Evolutionary conservation across 495 filamentous ascomycete genomes (phyloP), one percentile per base, ranked within the genome.

Genomic region (Penicillium manginii): DNA sequence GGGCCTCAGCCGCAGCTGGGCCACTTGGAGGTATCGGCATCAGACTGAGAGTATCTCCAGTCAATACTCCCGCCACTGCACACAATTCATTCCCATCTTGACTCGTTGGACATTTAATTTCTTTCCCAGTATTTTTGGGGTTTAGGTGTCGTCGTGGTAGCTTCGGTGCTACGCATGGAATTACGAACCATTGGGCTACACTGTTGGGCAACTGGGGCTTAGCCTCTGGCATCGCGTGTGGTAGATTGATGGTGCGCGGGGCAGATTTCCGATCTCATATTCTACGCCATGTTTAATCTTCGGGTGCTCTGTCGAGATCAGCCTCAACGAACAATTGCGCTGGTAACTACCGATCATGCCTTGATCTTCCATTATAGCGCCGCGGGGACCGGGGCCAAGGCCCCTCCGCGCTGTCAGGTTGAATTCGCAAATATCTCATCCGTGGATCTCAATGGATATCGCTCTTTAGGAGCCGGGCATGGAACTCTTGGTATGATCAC

Each of bases 401-500:
- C 63, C 22, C 39, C 83, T 19, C 80, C 83, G 8, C 87, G 87
- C 57, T 96, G 91, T 75, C 89, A 93, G 74, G 91, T 98, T 54
- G 92, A 97, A 69, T 96, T 97, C 74, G 78, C 84, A 1, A 76
- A 81, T 11, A 66, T 81, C n/a, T 76, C 83, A n/a, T 75, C 83
- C 43, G 78, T 83, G 45, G 82, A 94, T 53, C 78, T 97, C 33
- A 78, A 77, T 56, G 87, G 88, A 31, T 98, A 92, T 71, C 83
- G 86, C 51, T 77, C 86, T 4, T 69, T 97, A 40, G 88, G 87
- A 43, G 84, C 86, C n/a, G 90, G 91, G 33, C 85, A 92, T 63
- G 94, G 94, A 31, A 97, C 93, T 2, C 81, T 98, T 52, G 94
- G 94, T 1, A 78, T 98, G 37, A 91, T 98, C 58, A 93, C 92